These are phyloP conservation scores for Colletotrichum zoysiae DNA, from an alignment of 2,329 filamentous ascomycete species.

Conservation along the genomic window DNA sequence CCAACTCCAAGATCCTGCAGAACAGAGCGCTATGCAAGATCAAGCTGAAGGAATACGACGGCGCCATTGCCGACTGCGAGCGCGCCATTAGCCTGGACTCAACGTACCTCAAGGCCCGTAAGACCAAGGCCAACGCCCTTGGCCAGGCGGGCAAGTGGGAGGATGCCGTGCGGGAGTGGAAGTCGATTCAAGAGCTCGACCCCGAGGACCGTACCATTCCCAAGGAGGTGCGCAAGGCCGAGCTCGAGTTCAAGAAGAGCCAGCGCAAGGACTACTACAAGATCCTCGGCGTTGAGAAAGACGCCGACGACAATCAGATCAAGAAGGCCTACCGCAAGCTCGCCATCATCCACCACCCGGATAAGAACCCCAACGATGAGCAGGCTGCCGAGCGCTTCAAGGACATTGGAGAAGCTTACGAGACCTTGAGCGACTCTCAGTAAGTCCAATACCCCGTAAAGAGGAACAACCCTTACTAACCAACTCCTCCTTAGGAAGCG, in stretches of 20 bases:
- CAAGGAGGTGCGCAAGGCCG: constrained; percentile 89
- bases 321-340: constrained; percentile 98
- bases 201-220: constrained; percentile 83
- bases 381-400: constrained; percentile 94
- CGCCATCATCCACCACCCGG: constrained; percentile 93
- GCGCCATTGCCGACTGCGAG: constrained; percentile 88
- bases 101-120: constrained; percentile 88
- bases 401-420: constrained; percentile 97
- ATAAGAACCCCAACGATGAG: constrained; percentile 94
- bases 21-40: constrained; percentile 90
- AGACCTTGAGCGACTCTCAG: constrained; percentile 93
- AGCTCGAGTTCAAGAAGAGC: constrained; percentile 97
- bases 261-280: constrained; percentile 99
- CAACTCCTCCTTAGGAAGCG: constrained; percentile 73
- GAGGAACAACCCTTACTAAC: constrained; percentile 50
- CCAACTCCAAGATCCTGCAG: constrained; percentile 93
- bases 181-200: constrained; percentile 84
- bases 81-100: constrained; percentile 86
- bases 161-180: constrained; percentile 89
- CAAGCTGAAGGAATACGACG: constrained; percentile 85
- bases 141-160: constrained; percentile 92
- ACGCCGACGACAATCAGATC: constrained; percentile 85
- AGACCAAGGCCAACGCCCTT: constrained; percentile 91
- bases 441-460: constrained; percentile 62
- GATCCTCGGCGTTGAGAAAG: constrained; percentile 90